These are phyloP conservation scores for Cladosporium austrohemisphaericum DNA, from an alignment of 2,329 filamentous ascomycete genomes.

Conservation along the genomic window DNA sequence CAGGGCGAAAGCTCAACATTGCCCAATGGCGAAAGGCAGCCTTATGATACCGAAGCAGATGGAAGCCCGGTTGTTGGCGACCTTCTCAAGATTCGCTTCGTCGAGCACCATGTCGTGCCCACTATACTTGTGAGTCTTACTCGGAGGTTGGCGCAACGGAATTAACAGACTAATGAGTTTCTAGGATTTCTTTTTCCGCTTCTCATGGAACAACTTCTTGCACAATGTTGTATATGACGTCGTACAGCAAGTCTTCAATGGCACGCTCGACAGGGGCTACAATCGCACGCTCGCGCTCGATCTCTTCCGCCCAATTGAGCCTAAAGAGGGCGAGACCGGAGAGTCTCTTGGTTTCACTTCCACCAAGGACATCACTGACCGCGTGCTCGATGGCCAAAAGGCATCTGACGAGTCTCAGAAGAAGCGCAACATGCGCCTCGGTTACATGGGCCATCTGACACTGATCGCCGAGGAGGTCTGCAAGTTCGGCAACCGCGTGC, in stretches of 20 bases:
- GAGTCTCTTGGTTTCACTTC: constrained; percentile 45
- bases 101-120: constrained; percentile 88
- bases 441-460: constrained; percentile 97
- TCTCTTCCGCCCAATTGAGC: constrained; percentile 56
- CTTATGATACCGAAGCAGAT: constrained; percentile 56
- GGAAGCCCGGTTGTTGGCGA: constrained; percentile 85
- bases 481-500: constrained; percentile 93
- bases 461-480: constrained; percentile 97
- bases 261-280: constrained; percentile 92
- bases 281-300: constrained; percentile 88
- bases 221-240: constrained; percentile 99
- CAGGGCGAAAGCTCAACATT: constrained; percentile 24
- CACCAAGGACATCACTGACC: constrained; percentile 79
- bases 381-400: constrained; percentile 86
- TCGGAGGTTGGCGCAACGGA: background rate
- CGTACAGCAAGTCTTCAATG: constrained; percentile 98
- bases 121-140: constrained; percentile 75
- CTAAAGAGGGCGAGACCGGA: constrained; percentile 19
- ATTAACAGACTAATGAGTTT: too few relatives aligned
- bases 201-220: constrained; percentile 99
- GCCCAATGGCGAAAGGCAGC: constrained; percentile 27
- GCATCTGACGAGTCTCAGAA: constrained; percentile 81
- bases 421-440: constrained; percentile 82
- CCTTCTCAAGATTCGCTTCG: constrained; percentile 92
- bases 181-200: constrained; percentile 95